Percentiles rank a stretch among this genome's conserved stretches.
Evolutionary conservation across 306 rosid species (phyloP).

Genomic region (Quercus parvula): DNA sequence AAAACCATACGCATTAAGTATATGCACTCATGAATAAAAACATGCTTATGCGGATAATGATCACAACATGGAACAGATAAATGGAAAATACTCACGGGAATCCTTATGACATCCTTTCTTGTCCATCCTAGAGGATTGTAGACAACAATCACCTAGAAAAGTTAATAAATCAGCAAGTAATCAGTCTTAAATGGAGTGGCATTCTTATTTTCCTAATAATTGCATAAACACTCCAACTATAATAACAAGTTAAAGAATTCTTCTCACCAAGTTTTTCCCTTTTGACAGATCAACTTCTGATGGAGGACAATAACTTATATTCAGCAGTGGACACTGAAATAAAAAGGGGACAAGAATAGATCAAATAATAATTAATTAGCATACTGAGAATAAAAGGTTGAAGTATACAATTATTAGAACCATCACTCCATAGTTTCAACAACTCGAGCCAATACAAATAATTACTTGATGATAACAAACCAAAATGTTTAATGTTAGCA

Average conservation of each 20-base stretch:
- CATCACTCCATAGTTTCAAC: not conserved
- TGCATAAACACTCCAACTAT: not conserved
- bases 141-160: slow-evolving; percentile 33
- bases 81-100: slow-evolving; percentile 42
- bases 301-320: slow-evolving; percentile 54
- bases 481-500: no score
- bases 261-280: slow-evolving; percentile 43
- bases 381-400: not conserved
- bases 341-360: not conserved
- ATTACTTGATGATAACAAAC: not conserved
- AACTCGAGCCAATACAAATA: not conserved
- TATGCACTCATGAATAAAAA: not conserved
- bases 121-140: slow-evolving; percentile 64
- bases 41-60: not conserved
- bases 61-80: not conserved
- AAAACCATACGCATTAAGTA: not conserved
- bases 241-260: not conserved
- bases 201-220: not conserved
- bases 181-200: not conserved
- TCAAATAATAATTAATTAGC: no score
- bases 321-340: slow-evolving; percentile 53
- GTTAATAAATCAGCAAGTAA: slow-evolving; percentile 13
- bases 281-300: slow-evolving; percentile 49
- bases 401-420: not conserved
- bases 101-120: slow-evolving; percentile 39